A percentile compares a stretch with the other conserved stretches of the same genome.
Evolutionary conservation across 805 yeast species (phyloP).

Genomic region (Ogataea philodendri): DNA sequence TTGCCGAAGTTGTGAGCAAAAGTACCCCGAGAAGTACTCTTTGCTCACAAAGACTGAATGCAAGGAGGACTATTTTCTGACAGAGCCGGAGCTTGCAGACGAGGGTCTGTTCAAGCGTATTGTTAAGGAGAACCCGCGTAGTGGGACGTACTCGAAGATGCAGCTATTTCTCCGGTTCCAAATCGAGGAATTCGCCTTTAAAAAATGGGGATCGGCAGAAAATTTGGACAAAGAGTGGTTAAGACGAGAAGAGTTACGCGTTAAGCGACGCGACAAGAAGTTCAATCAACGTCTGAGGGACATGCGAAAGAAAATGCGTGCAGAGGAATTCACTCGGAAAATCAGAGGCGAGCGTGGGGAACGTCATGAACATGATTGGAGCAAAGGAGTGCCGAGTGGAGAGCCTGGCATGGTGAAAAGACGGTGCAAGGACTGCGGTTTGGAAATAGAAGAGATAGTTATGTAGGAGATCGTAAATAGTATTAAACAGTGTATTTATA

Average conservation of each 20-base stretch:
- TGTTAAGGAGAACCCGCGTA: conserved; percentile 93
- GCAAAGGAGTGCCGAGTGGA: conserved; percentile 46
- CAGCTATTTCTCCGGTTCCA: conserved; percentile 86
- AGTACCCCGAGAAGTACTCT: conserved; percentile 83
- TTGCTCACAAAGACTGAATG: conserved; percentile 94
- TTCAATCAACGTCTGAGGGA: conserved; percentile 76
- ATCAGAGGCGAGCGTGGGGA: conserved; percentile 54
- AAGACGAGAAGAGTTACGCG: conserved; percentile 67
- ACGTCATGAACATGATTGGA: conserved; percentile 75
- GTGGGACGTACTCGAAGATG: conserved; percentile 85
- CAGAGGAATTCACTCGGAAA: conserved; percentile 80
- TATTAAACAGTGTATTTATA: too few relatives aligned
- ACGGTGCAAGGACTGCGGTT: conserved; percentile 77
- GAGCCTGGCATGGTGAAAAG: conserved; percentile 43
- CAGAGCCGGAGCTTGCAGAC: conserved; percentile 91
- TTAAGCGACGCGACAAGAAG: conserved; percentile 71
- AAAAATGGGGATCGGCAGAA: conserved; percentile 92
- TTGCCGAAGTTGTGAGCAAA: conserved; percentile 73
- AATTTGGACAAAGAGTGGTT: conserved; percentile 92
- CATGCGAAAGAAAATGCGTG: conserved; percentile 89
- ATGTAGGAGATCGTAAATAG: conserved; percentile 26
- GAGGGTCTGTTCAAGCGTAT: conserved; percentile 62
- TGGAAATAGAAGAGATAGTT: conserved; percentile 75
- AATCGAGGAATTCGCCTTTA: conserved; percentile 88
- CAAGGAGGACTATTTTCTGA: conserved; percentile 83